Evolutionary conservation across 148 eudicot species (phyloP).

Genomic region (Nyssa sinensis): DNA sequence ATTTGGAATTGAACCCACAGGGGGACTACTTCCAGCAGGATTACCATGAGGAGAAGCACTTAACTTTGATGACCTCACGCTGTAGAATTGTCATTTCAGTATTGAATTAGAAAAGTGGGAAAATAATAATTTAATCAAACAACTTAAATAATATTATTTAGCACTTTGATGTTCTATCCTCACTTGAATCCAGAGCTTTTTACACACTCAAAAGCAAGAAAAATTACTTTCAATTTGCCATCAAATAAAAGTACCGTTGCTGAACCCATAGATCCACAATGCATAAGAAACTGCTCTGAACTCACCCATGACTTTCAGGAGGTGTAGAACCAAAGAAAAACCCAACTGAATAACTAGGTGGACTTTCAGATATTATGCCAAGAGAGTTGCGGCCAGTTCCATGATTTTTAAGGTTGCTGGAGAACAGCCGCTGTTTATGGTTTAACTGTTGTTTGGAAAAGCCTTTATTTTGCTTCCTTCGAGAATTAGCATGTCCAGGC

Average conservation of each 20-base stretch:
- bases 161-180: not conserved
- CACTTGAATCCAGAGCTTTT: not conserved
- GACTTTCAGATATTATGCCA: conserved; percentile 77
- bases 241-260: not conserved
- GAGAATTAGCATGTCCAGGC: conserved; percentile 38
- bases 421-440: conserved; percentile 67
- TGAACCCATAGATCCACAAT: not conserved
- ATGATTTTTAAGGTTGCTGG: conserved; percentile 57
- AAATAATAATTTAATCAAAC: conserved; percentile 1
- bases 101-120: conserved; percentile 2
- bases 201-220: not conserved
- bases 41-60: conserved; percentile 75
- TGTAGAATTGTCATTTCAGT: conserved; percentile 27
- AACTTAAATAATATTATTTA: conserved; percentile 16
- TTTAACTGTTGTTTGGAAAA: conserved; percentile 56
- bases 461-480: conserved; percentile 69
- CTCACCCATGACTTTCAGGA: conserved; percentile 84
- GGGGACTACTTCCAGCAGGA: conserved; percentile 66
- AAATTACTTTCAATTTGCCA: conserved; percentile 6
- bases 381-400: conserved; percentile 51
- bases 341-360: conserved; percentile 88
- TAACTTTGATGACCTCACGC: conserved; percentile 73
- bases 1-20: conserved; percentile 86
- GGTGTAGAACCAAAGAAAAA: conserved; percentile 94
- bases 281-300: conserved; percentile 10